These are phyloP conservation scores for Breviolum minutum DNA, from an alignment of 73 alveolate genomes.

Conservation along the genomic window DNA sequence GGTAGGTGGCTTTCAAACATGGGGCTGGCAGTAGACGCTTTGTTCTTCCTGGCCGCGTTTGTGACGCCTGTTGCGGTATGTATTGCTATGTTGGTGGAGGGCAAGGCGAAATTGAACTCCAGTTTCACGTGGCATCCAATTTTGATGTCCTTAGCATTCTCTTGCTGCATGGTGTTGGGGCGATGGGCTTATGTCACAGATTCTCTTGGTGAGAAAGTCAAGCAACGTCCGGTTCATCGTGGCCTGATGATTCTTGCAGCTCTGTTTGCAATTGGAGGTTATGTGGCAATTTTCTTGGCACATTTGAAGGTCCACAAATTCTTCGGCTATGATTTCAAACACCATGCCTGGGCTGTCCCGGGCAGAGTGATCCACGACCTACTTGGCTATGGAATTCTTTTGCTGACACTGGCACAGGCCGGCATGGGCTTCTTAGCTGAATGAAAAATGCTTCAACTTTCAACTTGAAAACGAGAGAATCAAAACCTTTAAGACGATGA, in stretches of 20 bases:
- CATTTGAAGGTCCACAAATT: conserved; percentile 32
- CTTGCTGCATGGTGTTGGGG: conserved; percentile 82
- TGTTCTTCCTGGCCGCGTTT: conserved; percentile 49
- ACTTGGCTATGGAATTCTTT: conserved; percentile 58
- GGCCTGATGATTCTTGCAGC: conserved; percentile 47
- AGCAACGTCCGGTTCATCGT: conserved; percentile 69
- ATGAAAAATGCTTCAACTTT: not conserved
- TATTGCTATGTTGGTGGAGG: conserved; percentile 56
- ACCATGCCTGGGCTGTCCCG: conserved; percentile 55
- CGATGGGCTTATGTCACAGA: conserved; percentile 92
- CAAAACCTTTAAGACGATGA: too few relatives aligned
- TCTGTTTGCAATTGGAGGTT: conserved; percentile 38
- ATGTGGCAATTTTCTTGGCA: conserved; percentile 67
- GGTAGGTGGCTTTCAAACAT: not conserved
- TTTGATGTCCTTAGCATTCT: conserved; percentile 58
- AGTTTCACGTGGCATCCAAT: conserved; percentile 91
- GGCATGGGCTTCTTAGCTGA: conserved; percentile 10
- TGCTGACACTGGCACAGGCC: conserved; percentile 64
- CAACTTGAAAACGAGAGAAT: not conserved
- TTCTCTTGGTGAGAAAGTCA: conserved; percentile 61
- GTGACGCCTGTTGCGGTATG: conserved; percentile 63
- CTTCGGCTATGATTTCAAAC: conserved; percentile 73
- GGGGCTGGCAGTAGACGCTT: conserved; percentile 54
- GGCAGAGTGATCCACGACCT: conserved; percentile 48
- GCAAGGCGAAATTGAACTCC: not conserved